A percentile compares a stretch with the other conserved stretches of the same genome.
Evolutionary conservation across 371 early-diverging fungal species (phyloP).

Genomic region (Zychaea mexicana): DNA sequence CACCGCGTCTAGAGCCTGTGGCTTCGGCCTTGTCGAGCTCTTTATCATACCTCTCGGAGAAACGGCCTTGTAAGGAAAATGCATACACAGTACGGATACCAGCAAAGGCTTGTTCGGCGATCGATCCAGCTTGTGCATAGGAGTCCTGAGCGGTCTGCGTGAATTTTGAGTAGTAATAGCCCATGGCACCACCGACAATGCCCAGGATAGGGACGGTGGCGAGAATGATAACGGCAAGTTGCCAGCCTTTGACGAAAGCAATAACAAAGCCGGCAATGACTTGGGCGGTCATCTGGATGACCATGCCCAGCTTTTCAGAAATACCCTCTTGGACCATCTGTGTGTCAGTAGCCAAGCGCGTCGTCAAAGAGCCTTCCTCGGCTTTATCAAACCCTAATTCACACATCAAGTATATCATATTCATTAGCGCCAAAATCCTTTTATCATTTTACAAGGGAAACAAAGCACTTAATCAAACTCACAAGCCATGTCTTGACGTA

Average conservation of each 20-base stretch:
- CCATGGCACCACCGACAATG: conserved; percentile 54
- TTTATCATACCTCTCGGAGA: conserved; percentile 51
- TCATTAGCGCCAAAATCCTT: too few relatives aligned
- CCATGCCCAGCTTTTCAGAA: conserved; percentile 78
- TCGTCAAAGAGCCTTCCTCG: conserved; percentile 65
- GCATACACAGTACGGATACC: conserved; percentile 80
- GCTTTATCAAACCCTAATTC: conserved; percentile 83
- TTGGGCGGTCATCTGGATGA: conserved; percentile 59
- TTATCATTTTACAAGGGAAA: too few relatives aligned
- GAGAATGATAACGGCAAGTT: conserved; percentile 76
- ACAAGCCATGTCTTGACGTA: conserved; percentile 80
- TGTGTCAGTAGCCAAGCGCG: conserved; percentile 73
- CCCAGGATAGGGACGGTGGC: conserved; percentile 60
- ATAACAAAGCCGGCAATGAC: conserved; percentile 33
- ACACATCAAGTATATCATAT: too few relatives aligned
- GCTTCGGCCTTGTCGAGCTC: conserved; percentile 62
- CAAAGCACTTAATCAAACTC: too few relatives aligned
- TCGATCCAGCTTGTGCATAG: conserved; percentile 61
- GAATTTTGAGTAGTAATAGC: conserved; percentile 50
- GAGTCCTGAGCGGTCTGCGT: conserved; percentile 49
- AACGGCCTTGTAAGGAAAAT: conserved; percentile 70
- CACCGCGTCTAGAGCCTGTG: conserved; percentile 45
- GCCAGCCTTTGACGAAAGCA: conserved; percentile 80
- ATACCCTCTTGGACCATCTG: conserved; percentile 84
- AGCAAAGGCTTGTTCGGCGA: conserved; percentile 77